Evolutionary conservation across 306 rosid genomes (phyloP).

Genomic region (Malus asiatica): DNA sequence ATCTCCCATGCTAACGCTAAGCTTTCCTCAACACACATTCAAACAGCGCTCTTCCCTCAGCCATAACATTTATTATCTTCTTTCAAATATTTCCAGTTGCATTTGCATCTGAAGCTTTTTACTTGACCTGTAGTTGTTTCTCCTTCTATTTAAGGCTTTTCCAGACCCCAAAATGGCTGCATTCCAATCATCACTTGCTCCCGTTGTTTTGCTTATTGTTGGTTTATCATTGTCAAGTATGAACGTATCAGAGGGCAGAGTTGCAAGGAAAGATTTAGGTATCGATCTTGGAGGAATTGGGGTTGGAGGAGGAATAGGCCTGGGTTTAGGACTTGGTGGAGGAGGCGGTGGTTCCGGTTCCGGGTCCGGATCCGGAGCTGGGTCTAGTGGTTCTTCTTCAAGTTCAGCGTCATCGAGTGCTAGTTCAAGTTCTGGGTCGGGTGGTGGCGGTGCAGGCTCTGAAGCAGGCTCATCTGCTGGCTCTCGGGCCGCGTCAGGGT

Average conservation of each 20-base stretch:
- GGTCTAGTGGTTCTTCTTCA: constrained; percentile 13
- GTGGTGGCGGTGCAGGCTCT: constrained; percentile 28
- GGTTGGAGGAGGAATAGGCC: constrained; percentile 44
- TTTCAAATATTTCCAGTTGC: not conserved
- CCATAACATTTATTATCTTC: not conserved
- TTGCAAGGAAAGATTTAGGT: constrained; percentile 55
- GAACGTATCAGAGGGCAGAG: constrained; percentile 36
- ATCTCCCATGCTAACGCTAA: not conserved
- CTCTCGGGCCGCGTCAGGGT: constrained; percentile 23
- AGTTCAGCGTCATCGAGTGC: constrained; percentile 13
- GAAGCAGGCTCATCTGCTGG: constrained; percentile 41
- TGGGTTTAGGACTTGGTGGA: constrained; percentile 43
- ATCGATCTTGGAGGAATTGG: constrained; percentile 60
- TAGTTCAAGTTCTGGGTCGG: constrained; percentile 33
- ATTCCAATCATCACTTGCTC: constrained; percentile 26
- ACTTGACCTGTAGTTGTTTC: not conserved
- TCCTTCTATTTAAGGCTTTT: not conserved
- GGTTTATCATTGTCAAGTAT: constrained; percentile 1
- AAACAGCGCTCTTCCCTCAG: too few relatives aligned
- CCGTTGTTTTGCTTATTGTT: constrained; percentile 33
- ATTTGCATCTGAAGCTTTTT: not conserved
- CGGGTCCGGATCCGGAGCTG: constrained; percentile 28
- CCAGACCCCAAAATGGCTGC: constrained; percentile 26
- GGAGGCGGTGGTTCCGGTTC: constrained; percentile 34
- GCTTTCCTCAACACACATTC: not conserved